Evolutionary conservation across 805 yeast species (phyloP), one percentile per base, ranked within the genome.

Genomic region (Candida chilensis): DNA sequence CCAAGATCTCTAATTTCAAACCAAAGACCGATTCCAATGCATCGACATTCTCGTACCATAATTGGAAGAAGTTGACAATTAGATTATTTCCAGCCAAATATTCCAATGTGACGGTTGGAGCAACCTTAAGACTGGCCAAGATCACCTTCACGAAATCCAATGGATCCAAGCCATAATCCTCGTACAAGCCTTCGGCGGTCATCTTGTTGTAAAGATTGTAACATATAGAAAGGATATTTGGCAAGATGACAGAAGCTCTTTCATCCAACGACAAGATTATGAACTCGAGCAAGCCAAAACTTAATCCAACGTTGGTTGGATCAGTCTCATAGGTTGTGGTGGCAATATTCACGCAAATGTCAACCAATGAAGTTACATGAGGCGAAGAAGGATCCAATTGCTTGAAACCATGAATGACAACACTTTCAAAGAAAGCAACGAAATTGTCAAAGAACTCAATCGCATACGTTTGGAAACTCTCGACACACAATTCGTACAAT

Each of bases 381-480:
- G 58, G 59, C 27, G 46, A 48, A n/a, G 25, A 22, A 22, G 25
- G 7, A 38, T 54, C 68, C 50, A 54, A 58, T 22, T 36, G 47
- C 44, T 44, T 54, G 48, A 75, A 75, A 1, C 80, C 80, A 37
- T 58, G 54, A 29, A 64, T 57, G 3, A 73, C 65, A 17, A 74
- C 54, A 21, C 67, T 61, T 45, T 74, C 78, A 38, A 74, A 70
- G 45, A 71, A 72, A n/a, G 74, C 67, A 28, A 62, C 59, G 47
- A 69, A 74, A 13, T 59, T 56, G 42, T 72, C 78, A 43, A 73
- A 70, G 47, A 64, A 75, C 40, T 75, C 81, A 39, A 56, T 52
- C 1, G 79, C 81, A 44, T 69, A 75, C 1, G 74, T 69, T 39
- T 71, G 74, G 47, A 74, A 75, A 1, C 76, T 60, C 20, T 65